phyloP scores from a whole-genome alignment of 768 basidiomycete genomes.

The Pleurotus djamor region DNA sequence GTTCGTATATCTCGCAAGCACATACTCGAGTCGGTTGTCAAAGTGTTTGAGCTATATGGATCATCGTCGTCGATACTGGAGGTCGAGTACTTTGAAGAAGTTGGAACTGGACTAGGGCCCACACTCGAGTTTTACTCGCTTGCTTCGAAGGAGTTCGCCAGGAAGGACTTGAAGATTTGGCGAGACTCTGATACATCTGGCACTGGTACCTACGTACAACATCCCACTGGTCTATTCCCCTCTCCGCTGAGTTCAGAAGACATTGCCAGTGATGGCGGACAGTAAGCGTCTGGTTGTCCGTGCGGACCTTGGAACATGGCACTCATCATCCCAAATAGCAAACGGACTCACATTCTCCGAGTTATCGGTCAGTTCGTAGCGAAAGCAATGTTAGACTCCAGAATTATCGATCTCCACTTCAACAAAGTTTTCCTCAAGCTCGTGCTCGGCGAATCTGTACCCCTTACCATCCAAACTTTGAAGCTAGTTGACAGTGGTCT shows the following conservation, averaged over 20 bases:
- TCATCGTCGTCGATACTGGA: constrained; percentile 92
- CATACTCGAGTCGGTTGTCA: constrained; percentile 93
- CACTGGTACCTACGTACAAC: constrained; percentile 72
- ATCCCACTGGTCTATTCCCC: constrained; percentile 87
- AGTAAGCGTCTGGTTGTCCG: constrained; percentile 40
- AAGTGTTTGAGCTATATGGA: constrained; percentile 96
- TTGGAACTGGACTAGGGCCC: constrained; percentile 95
- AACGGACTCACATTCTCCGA: constrained; percentile 81
- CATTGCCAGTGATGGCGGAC: constrained; percentile 68
- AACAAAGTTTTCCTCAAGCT: constrained; percentile 95
- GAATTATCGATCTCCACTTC: constrained; percentile 94
- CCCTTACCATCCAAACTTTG: constrained; percentile 79
- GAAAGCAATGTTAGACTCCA: constrained; percentile 94
- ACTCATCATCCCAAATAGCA: constrained; percentile 39
- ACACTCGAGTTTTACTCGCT: constrained; percentile 99
- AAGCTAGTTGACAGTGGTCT: constrained; percentile 79
- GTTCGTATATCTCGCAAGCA: constrained; percentile 95
- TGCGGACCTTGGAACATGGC: constrained; percentile 1
- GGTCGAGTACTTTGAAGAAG: constrained; percentile 99
- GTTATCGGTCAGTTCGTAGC: constrained; percentile 96
- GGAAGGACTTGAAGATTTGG: constrained; percentile 89
- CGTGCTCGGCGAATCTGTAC: constrained; percentile 83
- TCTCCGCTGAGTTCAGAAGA: constrained; percentile 75
- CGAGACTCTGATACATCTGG: constrained; percentile 72
- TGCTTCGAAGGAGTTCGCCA: constrained; percentile 92